Percentiles rank a stretch among this genome's conserved stretches.
phyloP scores from a whole-genome alignment of 176 grass and related monocot species.

The Triticum urartu region DNA sequence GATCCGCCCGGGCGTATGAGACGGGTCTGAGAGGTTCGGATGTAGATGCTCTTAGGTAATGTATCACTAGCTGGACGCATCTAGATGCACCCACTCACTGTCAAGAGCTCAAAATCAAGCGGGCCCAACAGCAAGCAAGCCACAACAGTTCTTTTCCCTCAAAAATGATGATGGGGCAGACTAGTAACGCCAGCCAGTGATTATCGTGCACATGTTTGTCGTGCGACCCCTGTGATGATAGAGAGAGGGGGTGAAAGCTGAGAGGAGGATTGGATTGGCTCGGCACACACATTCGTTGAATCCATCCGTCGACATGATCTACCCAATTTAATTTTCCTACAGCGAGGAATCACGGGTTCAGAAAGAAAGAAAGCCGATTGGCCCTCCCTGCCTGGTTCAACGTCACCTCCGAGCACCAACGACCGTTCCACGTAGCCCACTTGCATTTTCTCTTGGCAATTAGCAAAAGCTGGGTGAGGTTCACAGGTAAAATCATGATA shows the following conservation, averaged over 20 bases:
- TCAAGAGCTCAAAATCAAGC: neutral
- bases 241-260: too few species aligned
- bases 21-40: too few species aligned
- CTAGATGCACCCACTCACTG: neutral
- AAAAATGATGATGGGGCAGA: neutral
- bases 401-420: neutral
- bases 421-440: neutral
- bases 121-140: neutral
- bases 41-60: neutral
- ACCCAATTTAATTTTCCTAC: neutral
- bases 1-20: too few species aligned
- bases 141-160: neutral
- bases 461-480: neutral
- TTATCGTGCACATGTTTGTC: neutral
- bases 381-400: neutral
- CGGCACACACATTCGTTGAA: neutral
- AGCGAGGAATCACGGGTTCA: neutral
- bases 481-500: neutral
- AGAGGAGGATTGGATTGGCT: neutral
- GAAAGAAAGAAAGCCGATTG: neutral
- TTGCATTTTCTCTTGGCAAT: neutral
- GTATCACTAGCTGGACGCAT: neutral
- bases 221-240: neutral
- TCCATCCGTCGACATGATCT: neutral
- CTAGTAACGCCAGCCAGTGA: neutral